phyloP scores from a whole-genome alignment of 768 basidiomycete species.

The Lactarius hengduanensis region DNA sequence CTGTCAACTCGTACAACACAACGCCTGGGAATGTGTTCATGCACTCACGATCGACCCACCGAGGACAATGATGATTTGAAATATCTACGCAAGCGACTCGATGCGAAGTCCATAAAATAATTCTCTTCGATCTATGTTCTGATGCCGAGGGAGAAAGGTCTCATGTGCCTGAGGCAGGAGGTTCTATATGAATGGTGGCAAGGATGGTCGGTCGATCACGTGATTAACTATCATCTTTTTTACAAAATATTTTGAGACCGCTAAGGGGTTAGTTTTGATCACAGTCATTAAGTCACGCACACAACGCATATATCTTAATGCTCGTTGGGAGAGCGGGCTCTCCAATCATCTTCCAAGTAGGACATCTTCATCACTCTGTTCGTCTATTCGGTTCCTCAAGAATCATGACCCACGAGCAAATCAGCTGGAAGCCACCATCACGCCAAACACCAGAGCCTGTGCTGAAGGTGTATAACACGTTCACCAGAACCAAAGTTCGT shows the following conservation, averaged over 20 bases:
- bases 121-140: conserved; percentile 1
- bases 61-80: neutral
- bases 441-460: conserved; percentile 57
- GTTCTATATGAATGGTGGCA: neutral
- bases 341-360: conserved; percentile 10
- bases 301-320: conserved; percentile 10
- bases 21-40: neutral
- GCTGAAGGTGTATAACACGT: conserved; percentile 87
- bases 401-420: conserved; percentile 59
- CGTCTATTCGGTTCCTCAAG: neutral
- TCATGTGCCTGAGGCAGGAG: conserved; percentile 18
- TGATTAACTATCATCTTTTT: neutral
- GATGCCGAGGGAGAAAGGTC: conserved; percentile 5
- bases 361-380: neutral
- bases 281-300: neutral
- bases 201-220: neutral
- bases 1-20: conserved; percentile 3
- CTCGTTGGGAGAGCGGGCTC: conserved; percentile 6
- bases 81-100: neutral
- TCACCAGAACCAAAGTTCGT: conserved; percentile 83
- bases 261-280: neutral
- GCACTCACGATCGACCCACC: neutral
- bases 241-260: neutral
- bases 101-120: neutral
- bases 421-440: conserved; percentile 49